These are phyloP conservation scores for Didymella lethalis DNA, from an alignment of 2,329 filamentous ascomycete species.

Conservation along the genomic window DNA sequence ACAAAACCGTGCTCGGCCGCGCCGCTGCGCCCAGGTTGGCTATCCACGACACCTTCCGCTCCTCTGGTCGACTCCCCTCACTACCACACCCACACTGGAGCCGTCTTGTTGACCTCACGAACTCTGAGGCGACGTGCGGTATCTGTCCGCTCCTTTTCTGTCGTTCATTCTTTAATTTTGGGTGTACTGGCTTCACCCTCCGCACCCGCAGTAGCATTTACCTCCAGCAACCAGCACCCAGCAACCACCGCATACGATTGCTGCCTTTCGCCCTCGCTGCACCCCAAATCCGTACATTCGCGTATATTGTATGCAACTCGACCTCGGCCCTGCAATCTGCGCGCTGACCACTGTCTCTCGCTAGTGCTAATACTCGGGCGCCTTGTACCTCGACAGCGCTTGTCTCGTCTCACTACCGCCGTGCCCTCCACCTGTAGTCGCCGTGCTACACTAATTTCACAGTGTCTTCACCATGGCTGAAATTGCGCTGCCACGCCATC, in stretches of 20 bases:
- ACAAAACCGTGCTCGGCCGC: conserved; percentile 30
- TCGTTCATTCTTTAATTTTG: conserved; percentile 49
- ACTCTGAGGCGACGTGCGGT: conserved; percentile 40
- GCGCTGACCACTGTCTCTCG: conserved; percentile 42
- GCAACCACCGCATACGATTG: conserved; percentile 15
- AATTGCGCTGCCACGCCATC: conserved; percentile 52
- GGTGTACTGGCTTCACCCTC: conserved; percentile 50
- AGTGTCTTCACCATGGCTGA: conserved; percentile 47
- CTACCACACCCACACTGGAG: conserved; percentile 35
- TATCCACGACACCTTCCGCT: conserved; percentile 34
- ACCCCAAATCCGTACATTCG: conserved; percentile 4
- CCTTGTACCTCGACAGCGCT: conserved; percentile 49
- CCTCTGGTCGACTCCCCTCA: conserved; percentile 27
- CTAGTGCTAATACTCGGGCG: conserved; percentile 43
- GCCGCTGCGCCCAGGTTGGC: conserved; percentile 32
- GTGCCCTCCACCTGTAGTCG: conserved; percentile 39
- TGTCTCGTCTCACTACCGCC: conserved; percentile 50
- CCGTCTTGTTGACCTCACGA: conserved; percentile 45
- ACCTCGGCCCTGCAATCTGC: conserved; percentile 31
- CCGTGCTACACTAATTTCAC: conserved; percentile 25
- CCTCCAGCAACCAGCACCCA: conserved; percentile 18
- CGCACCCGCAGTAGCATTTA: conserved; percentile 21
- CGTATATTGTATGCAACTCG: conserved; percentile 39
- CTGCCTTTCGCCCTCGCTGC: conserved; percentile 12
- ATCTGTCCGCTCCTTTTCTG: conserved; percentile 50